Percentiles rank a stretch among this genome's conserved stretches.
These are phyloP conservation scores for Anisodus tanguticus DNA, from an alignment of 257 asterid genomes.

Conservation along the genomic window DNA sequence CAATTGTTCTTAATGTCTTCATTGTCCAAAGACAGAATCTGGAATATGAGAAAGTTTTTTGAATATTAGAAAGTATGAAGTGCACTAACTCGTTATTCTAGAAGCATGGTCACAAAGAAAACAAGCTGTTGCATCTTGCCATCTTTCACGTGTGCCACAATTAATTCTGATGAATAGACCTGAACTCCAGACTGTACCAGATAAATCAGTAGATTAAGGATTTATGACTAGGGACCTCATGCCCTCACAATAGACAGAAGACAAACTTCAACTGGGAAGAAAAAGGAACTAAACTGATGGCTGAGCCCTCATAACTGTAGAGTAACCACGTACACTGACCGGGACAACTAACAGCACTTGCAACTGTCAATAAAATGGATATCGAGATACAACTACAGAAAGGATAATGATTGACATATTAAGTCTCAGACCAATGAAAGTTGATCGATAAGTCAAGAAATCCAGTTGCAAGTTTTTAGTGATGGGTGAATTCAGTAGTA, in stretches of 20 bases:
- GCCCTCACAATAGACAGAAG: slow-evolving; percentile 14
- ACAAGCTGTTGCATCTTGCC: slow-evolving; percentile 26
- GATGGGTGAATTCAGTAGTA: slow-evolving; percentile 1
- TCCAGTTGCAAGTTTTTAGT: background rate
- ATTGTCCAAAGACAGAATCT: background rate
- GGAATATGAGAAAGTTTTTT: background rate
- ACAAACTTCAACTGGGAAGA: slow-evolving; percentile 18
- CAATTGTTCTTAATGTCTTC: slow-evolving; percentile 6
- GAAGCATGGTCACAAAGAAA: slow-evolving; percentile 19
- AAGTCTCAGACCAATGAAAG: background rate
- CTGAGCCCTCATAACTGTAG: slow-evolving; percentile 21
- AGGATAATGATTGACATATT: background rate
- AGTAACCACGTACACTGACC: background rate
- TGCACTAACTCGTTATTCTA: slow-evolving; percentile 21
- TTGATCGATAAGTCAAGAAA: slow-evolving; percentile 7
- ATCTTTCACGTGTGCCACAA: slow-evolving; percentile 23
- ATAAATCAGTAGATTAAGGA: background rate
- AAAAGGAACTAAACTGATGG: background rate
- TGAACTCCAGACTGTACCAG: background rate
- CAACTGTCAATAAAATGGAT: background rate
- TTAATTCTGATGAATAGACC: slow-evolving; percentile 15
- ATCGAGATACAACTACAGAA: background rate
- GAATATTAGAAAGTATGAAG: slow-evolving; percentile 3
- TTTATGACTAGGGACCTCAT: background rate
- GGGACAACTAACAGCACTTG: slow-evolving; percentile 7